Evolutionary conservation across 176 grass and related monocot genomes (phyloP).

Genomic region (Elymus sibiricus): DNA sequence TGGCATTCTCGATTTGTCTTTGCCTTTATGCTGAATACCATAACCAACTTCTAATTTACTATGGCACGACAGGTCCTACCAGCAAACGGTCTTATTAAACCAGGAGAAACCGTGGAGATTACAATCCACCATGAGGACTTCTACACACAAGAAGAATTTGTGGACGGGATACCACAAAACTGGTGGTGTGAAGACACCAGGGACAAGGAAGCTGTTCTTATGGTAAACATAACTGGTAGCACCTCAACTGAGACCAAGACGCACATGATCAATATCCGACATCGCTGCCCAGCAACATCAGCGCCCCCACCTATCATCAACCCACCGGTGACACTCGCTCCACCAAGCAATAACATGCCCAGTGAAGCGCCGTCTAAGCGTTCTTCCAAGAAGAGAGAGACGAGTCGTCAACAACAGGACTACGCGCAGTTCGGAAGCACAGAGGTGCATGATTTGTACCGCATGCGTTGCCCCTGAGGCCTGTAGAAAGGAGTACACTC

Average conservation of each 20-base stretch:
- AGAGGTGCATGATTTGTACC: conserved; percentile 55
- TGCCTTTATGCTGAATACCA: neutral
- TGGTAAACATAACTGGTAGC: conserved; percentile 60
- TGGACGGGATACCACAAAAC: conserved; percentile 89
- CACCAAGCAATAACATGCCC: conserved; percentile 27
- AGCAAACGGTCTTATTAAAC: conserved; percentile 68
- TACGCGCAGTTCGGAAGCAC: conserved; percentile 46
- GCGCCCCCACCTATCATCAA: conserved; percentile 27
- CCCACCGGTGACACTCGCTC: neutral
- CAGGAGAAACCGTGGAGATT: conserved; percentile 67
- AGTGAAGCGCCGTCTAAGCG: conserved; percentile 39
- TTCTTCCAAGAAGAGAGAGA: conserved; percentile 56
- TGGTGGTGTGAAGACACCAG: conserved; percentile 89
- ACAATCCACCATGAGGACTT: conserved; percentile 82
- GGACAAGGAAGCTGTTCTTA: conserved; percentile 68
- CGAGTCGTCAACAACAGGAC: conserved; percentile 50
- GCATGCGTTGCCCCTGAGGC: conserved; percentile 61
- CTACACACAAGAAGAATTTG: conserved; percentile 76
- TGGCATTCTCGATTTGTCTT: neutral
- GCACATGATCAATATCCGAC: conserved; percentile 60
- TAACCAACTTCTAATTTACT: neutral
- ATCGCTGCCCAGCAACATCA: conserved; percentile 52
- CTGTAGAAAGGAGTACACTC: conserved; percentile 38
- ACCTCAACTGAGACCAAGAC: conserved; percentile 56
- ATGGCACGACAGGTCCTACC: conserved; percentile 59